Percentiles rank a stretch among this genome's conserved stretches.
Conservation (phyloP, 2,329 filamentous ascomycete species). For the Pyricularia grisea region DNA sequence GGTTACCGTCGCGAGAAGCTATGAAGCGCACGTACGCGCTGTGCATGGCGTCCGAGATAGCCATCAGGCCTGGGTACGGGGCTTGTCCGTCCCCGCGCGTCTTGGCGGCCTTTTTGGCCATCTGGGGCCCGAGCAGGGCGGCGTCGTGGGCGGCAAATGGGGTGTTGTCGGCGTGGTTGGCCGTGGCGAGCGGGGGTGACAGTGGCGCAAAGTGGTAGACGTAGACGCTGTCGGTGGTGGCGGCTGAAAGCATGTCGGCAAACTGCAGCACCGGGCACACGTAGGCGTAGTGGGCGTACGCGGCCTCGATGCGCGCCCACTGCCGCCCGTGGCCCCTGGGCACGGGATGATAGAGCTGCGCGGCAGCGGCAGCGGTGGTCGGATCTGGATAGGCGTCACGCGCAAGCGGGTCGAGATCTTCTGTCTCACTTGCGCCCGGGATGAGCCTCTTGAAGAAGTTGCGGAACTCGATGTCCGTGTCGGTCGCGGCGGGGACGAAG, state of each 20-base stretch:
- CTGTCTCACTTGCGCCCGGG: conserved; percentile 36
- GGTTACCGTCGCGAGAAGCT: conserved; percentile 7
- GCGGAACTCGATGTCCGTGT: conserved; percentile 41
- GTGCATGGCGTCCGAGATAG: conserved; percentile 31
- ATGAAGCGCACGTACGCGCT: conserved; percentile 30
- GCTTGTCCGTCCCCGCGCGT: neutral
- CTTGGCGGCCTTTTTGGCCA: neutral
- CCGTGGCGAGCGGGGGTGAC: conserved; percentile 22
- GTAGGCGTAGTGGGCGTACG: conserved; percentile 57
- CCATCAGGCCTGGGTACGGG: conserved; percentile 24
- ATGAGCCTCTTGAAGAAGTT: conserved; percentile 53
- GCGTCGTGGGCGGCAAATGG: conserved; percentile 32
- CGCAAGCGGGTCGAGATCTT: conserved; percentile 46
- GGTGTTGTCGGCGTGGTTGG: conserved; percentile 39
- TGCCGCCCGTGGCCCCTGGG: conserved; percentile 36
- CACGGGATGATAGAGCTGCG: conserved; percentile 31
- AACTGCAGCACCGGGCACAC: conserved; percentile 55
- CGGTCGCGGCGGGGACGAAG: conserved; percentile 46
- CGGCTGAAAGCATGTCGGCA: conserved; percentile 32
- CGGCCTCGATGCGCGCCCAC: conserved; percentile 48
- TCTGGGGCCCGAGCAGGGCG: conserved; percentile 14
- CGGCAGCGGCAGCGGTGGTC: conserved; percentile 12
- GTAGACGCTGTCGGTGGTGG: conserved; percentile 26
- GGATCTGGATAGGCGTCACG: conserved; percentile 51
- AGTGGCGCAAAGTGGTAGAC: conserved; percentile 52